Evolutionary conservation across 306 rosid species (phyloP), one percentile per base, ranked within the genome.

Genomic region (Acacia melanoxylon): DNA sequence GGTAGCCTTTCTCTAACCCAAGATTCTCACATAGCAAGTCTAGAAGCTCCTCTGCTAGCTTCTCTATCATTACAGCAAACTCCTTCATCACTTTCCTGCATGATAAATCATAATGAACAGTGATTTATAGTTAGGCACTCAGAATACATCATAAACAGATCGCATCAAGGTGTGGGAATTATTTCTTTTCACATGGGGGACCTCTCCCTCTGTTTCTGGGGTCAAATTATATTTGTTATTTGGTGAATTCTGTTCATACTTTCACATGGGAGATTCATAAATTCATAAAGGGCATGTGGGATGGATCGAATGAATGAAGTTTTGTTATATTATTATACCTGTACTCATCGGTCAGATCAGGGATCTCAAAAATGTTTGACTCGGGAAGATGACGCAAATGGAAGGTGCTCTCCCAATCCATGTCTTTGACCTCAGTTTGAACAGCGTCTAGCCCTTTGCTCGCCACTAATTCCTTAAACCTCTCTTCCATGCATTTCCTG

Each of bases 341-440:
- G 91, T 89, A 87, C 0, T 89, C 90, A 15, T 87, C 91, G 9
- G 77, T 63, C 51, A 91, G 90, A 70, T 91, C 95, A 44, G 92
- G 91, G 51, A 91, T 65, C 31, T 91, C 83, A 20, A 85, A 83
- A n/a, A 91, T 79, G 80, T 87, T 91, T 7, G 95, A 91, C 4
- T 37, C 76, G 0, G 95, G 95, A 29, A 86, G 95, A 54, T 91
- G 91, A 78, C 89, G 92, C 80, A 91, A 54, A 83, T 63, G 62
- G 89, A 91, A 91, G 72, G 95, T 89, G 84, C 88, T 87, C 73
- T 91, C 95, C 95, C 95, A 91, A 25, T 91, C 95, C 83, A 89
- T 74, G 77, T 91, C 92, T 4, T 77, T 83, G 86, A 91, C 91
- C 81, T 91, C 94, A 2, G 88, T 74, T 44, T 86, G 78, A 11